Evolutionary conservation across 805 yeast genomes (phyloP).

Genomic region (Saccharomycopsis microspora): DNA sequence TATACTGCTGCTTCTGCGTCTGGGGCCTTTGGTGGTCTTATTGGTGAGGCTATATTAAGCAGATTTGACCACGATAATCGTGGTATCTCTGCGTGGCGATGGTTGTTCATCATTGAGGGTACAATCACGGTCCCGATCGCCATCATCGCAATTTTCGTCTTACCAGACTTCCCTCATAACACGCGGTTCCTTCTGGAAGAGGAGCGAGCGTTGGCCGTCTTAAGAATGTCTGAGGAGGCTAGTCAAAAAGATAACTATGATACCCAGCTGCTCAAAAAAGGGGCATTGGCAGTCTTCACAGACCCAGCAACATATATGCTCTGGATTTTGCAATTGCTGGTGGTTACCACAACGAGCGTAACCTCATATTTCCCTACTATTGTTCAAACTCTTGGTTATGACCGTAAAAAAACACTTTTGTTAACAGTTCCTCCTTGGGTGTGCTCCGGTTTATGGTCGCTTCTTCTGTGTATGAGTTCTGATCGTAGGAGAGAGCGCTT

Average conservation of each 20-base stretch:
- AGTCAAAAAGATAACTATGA: constrained; percentile 9
- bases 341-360: constrained; percentile 50
- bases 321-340: constrained; percentile 20
- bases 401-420: constrained; percentile 37
- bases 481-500: constrained; percentile 45
- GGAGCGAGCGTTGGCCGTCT: constrained; percentile 21
- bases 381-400: constrained; percentile 42
- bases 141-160: constrained; percentile 26
- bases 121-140: constrained; percentile 48
- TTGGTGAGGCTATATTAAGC: constrained; percentile 53
- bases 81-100: constrained; percentile 58
- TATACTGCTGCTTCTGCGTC: constrained; percentile 28
- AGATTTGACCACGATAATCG: constrained; percentile 33
- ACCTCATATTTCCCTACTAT: constrained; percentile 53
- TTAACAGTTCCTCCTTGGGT: constrained; percentile 51
- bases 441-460: constrained; percentile 38
- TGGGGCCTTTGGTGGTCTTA: constrained; percentile 51
- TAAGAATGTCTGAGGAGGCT: constrained; percentile 11
- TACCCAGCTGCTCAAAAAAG: constrained; percentile 1
- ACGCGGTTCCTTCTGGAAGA: constrained; percentile 29
- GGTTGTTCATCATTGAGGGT: constrained; percentile 63
- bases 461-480: constrained; percentile 43
- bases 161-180: constrained; percentile 34
- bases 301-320: constrained; percentile 12
- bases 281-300: constrained; percentile 5